A percentile compares a stretch with the other conserved stretches of the same genome.
These are phyloP conservation scores for Talaromyces sp. DNA, from an alignment of 2,329 filamentous ascomycete genomes.

Conservation along the genomic window DNA sequence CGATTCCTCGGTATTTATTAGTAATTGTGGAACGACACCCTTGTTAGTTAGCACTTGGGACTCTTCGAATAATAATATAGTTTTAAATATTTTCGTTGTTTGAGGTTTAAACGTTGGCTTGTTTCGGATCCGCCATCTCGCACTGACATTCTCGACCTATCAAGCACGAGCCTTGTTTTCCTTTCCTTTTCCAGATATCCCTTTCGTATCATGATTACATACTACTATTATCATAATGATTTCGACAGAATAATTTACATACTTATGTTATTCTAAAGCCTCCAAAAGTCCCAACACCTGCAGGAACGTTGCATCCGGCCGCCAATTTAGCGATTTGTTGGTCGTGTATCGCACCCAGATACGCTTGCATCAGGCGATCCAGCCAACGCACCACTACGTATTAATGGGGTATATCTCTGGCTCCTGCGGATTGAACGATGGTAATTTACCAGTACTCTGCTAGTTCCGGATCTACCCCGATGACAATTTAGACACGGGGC, in stretches of 20 bases:
- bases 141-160: background rate
- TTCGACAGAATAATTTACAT: background rate
- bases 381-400: background rate
- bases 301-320: background rate
- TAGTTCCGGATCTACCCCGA: background rate
- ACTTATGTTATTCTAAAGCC: background rate
- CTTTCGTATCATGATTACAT: background rate
- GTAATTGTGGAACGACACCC: too few relatives aligned
- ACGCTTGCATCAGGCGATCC: too few relatives aligned
- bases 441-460: background rate
- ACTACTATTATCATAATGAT: too few relatives aligned
- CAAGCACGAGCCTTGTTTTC: background rate
- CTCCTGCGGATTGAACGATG: background rate
- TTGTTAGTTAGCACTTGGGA: background rate
- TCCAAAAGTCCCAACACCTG: background rate
- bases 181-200: background rate
- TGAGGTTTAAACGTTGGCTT: background rate
- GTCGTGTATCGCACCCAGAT: too few relatives aligned
- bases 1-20: too few relatives aligned
- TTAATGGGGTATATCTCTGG: too few relatives aligned
- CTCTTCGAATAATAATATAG: background rate
- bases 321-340: background rate
- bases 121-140: background rate
- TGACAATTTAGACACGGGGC: background rate
- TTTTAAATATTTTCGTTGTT: background rate